Base-by-base conservation (phyloP, 176 grass and related monocot species). In the Lolium rigidum region DNA sequence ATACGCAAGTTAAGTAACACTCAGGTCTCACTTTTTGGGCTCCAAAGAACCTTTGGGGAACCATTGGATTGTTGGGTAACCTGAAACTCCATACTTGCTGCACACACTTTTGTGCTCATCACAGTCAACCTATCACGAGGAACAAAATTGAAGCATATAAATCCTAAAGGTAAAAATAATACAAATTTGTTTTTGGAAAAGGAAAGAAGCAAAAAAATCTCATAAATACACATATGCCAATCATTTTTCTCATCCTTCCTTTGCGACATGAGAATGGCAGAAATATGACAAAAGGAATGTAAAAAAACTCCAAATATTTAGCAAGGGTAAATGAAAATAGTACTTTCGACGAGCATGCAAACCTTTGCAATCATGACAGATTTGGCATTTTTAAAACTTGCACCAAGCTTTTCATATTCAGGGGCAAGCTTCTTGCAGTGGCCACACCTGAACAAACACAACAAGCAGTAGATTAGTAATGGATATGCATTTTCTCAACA, bases 381-480 rank as follows among this genome's bases (percentile, higher is more conserved):
- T 88, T 98, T 98, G 74, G 91, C 88, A 84, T 95, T 98, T 62
- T 95, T 98, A 71, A 98, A 98, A 79, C 93, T 98, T 78, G 84
- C 88, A 12, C 88, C 86, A 21, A 98, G 91, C 76, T 98, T 95
- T 85, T 95, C 95, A 82, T 98, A 98, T 82, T 98, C 93, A 16
- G 95, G 93, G n/a, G 93, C 95, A 90, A 98, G 95, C 63, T 98
- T 98, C 91, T 98, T 98, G 86, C 95, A 98, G 74, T 98, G 95
- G 6, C 95, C 95, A 13, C 95, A 95, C 95, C 95, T 98, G 89
- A 41, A 38, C 46, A 89, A 44, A 81, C 14, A 6, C 28, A 15
- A 67, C 25, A 76, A 4, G 13, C 7, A 80, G 0, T 76, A 68
- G 35, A 68, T 17, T 18, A 63, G 47, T 31, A 16, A 25, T 7